Evolutionary conservation across 306 rosid species (phyloP).

Genomic region (Bauhinia variegata): DNA sequence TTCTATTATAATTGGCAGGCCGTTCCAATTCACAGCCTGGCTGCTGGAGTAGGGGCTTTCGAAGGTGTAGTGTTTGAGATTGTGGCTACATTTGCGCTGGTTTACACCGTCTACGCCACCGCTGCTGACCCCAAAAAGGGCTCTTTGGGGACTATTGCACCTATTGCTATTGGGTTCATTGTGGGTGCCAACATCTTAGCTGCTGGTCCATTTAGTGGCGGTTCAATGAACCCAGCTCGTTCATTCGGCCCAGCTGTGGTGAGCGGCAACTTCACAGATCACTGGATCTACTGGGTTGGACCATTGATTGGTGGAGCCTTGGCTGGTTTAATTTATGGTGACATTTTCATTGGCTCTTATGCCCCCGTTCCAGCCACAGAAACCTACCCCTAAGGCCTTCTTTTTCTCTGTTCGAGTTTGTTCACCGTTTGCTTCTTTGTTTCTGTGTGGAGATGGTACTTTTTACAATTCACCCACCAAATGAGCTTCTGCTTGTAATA

Average conservation of each 20-base stretch:
- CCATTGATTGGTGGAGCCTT: conserved; percentile 85
- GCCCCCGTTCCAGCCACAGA: conserved; percentile 45
- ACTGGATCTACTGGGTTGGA: conserved; percentile 94
- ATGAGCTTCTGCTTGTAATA: conserved; percentile 33
- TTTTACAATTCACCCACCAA: conserved; percentile 9
- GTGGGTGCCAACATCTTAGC: conserved; percentile 90
- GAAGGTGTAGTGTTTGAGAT: conserved; percentile 72
- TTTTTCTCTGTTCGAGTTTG: background rate
- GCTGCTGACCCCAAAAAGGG: conserved; percentile 92
- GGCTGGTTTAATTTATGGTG: conserved; percentile 78
- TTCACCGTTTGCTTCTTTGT: conserved; percentile 25
- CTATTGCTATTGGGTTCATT: conserved; percentile 85
- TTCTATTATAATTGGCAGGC: conserved; percentile 45
- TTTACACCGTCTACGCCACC: conserved; percentile 91
- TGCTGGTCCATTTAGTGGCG: conserved; percentile 90
- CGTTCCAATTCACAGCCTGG: conserved; percentile 72
- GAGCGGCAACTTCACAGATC: conserved; percentile 52
- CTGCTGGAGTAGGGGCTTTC: conserved; percentile 59
- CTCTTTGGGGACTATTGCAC: conserved; percentile 69
- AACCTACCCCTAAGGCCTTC: conserved; percentile 43
- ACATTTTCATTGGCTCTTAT: conserved; percentile 64
- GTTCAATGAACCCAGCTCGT: conserved; percentile 95
- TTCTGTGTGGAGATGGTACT: conserved; percentile 25
- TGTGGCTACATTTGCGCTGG: conserved; percentile 64
- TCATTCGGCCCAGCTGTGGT: conserved; percentile 91